Evolutionary conservation across 257 asterid genomes (phyloP).

Genomic region (Anisodus tanguticus): DNA sequence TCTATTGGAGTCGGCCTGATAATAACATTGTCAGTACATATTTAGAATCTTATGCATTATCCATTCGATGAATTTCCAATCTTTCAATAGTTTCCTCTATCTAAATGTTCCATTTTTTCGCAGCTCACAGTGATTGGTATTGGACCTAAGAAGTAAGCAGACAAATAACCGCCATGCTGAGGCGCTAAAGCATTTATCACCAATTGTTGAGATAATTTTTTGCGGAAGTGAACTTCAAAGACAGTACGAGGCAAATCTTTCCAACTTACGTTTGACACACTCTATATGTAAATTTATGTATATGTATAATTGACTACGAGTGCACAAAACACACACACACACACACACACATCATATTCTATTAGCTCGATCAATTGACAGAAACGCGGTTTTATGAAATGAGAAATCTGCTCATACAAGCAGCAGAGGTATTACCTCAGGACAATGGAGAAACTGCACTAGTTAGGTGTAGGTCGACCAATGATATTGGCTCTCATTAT

Average conservation of each 20-base stretch:
- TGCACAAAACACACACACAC: slow-evolving; percentile 27
- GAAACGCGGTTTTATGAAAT: not conserved
- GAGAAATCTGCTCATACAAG: slow-evolving; percentile 12
- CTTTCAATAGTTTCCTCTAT: not conserved
- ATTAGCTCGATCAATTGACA: not conserved
- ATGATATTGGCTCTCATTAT: slow-evolving; percentile 7
- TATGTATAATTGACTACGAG: slow-evolving; percentile 18
- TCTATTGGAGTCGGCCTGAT: slow-evolving; percentile 58
- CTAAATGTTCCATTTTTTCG: not conserved
- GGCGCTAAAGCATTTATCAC: not conserved
- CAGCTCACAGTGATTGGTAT: slow-evolving; percentile 33
- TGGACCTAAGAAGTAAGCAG: slow-evolving; percentile 27
- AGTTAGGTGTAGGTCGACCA: slow-evolving; percentile 2
- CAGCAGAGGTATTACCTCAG: slow-evolving; percentile 25
- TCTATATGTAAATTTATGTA: slow-evolving; percentile 29
- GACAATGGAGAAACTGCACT: not conserved
- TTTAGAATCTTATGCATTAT: not conserved
- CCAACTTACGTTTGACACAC: not conserved
- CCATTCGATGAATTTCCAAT: not conserved
- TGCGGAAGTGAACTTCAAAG: not conserved
- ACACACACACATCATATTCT: not conserved
- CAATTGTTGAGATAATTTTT: not conserved
- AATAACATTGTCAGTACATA: slow-evolving; percentile 55
- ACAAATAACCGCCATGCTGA: not conserved
- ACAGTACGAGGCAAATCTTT: not conserved